Evolutionary conservation across 177 flowering plant species (phyloP).

Genomic region (Vitis hybrid): DNA sequence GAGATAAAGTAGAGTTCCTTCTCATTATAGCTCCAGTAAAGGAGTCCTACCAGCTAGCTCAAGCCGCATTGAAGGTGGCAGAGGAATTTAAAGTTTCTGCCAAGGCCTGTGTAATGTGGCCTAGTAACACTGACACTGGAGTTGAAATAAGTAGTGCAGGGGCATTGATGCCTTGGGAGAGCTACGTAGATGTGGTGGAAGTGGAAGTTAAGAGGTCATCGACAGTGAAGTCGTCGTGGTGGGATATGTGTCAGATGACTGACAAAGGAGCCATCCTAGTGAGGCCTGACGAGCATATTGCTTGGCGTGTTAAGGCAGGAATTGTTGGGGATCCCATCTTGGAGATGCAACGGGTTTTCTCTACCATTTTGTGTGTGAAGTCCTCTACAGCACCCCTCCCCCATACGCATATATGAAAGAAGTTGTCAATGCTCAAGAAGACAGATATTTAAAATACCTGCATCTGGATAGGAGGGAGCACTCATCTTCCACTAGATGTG

Average conservation of each 20-base stretch:
- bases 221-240: conserved; percentile 58
- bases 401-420: too few species aligned
- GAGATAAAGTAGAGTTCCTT: conserved; percentile 66
- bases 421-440: too few species aligned
- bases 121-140: conserved; percentile 28
- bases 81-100: conserved; percentile 46
- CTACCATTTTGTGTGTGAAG: conserved; percentile 37
- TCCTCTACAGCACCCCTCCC: not conserved
- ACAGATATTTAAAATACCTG: too few species aligned
- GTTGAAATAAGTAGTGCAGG: conserved; percentile 28
- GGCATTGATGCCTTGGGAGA: conserved; percentile 49
- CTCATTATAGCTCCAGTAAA: conserved; percentile 71
- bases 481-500: too few species aligned
- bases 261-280: conserved; percentile 81
- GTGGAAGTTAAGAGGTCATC: conserved; percentile 26
- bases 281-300: conserved; percentile 91
- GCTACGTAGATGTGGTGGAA: conserved; percentile 59
- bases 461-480: too few species aligned
- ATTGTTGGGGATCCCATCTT: conserved; percentile 35
- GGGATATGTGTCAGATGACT: conserved; percentile 74
- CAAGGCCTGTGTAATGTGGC: conserved; percentile 77
- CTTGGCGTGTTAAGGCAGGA: conserved; percentile 62
- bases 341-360: conserved; percentile 56
- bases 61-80: conserved; percentile 62
- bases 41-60: conserved; percentile 69